These are phyloP conservation scores for Capsicum pubescens DNA, from an alignment of 257 asterid genomes.

Conservation along the genomic window DNA sequence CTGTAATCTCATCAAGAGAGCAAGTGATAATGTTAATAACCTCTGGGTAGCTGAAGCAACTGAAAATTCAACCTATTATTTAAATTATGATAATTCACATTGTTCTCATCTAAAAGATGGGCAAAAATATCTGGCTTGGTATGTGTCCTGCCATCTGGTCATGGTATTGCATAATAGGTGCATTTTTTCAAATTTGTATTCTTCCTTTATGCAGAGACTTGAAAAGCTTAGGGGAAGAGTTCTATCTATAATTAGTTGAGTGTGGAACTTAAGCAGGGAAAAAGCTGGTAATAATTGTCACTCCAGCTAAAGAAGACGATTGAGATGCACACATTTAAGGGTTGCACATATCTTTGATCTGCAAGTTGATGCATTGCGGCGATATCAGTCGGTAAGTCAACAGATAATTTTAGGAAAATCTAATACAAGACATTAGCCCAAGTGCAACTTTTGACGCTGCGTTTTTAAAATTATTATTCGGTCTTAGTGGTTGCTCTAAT, in stretches of 20 bases:
- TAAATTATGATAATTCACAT: constrained; percentile 55
- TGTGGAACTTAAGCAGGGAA: constrained; percentile 17
- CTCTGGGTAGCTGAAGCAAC: too few species aligned
- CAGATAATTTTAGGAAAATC: too few species aligned
- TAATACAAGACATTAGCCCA: too few species aligned
- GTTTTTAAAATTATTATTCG: too few species aligned
- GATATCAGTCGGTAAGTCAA: too few species aligned
- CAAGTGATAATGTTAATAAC: too few species aligned
- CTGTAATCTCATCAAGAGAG: constrained; percentile 65
- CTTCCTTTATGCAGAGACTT: constrained; percentile 31
- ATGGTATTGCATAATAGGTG: constrained; percentile 10
- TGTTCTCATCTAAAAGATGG: constrained; percentile 76
- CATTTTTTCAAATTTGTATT: constrained; percentile 24
- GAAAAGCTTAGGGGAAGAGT: constrained; percentile 55
- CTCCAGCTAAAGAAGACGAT: not conserved
- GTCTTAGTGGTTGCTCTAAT: not conserved
- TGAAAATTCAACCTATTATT: constrained; percentile 50
- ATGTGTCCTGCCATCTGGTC: constrained; percentile 33
- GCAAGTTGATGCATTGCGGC: too few species aligned
- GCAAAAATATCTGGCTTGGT: constrained; percentile 66
- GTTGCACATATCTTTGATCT: too few species aligned
- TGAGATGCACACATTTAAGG: not conserved
- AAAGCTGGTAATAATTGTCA: not conserved
- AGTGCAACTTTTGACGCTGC: too few species aligned
- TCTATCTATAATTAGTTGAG: constrained; percentile 52